These are phyloP conservation scores for Elaeis oleifera DNA, from an alignment of 202 grass and related monocot genomes.

Conservation along the genomic window DNA sequence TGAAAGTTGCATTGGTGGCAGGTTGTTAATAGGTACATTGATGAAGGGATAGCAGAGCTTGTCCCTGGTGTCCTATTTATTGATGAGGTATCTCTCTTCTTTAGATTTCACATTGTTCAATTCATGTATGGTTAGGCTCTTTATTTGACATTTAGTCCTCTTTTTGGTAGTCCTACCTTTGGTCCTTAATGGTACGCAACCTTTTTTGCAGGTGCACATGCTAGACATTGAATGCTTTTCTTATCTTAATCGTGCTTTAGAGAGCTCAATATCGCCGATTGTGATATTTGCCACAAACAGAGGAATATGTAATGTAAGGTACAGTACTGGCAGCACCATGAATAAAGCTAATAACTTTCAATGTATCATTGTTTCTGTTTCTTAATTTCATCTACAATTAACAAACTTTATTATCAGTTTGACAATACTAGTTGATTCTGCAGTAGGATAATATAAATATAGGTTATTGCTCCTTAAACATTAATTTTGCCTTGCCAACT, in stretches of 20 bases:
- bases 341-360: neutral
- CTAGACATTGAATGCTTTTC: constrained; percentile 96
- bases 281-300: constrained; percentile 92
- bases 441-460: too few relatives aligned
- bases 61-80: constrained; percentile 92
- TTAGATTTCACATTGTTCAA: too few relatives aligned
- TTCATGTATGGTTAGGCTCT: too few relatives aligned
- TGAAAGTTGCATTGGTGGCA: constrained; percentile 26
- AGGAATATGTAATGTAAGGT: constrained; percentile 96
- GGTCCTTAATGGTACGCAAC: too few relatives aligned
- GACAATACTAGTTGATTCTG: too few relatives aligned
- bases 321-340: constrained; percentile 13
- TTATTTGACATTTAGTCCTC: too few relatives aligned
- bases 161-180: too few relatives aligned
- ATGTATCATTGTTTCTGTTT: too few relatives aligned
- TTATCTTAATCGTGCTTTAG: constrained; percentile 92
- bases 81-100: constrained; percentile 52
- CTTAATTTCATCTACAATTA: too few relatives aligned
- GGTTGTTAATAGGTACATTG: constrained; percentile 90
- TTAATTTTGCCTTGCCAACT: too few relatives aligned
- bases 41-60: constrained; percentile 96
- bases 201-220: constrained; percentile 80
- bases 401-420: too few relatives aligned
- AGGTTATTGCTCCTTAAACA: too few relatives aligned
- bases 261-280: constrained; percentile 89